A percentile compares a stretch with the other conserved stretches of the same genome.
Conservation (phyloP, 1,284 basidiomycete species). For the Moesziomyces sp. region DNA sequence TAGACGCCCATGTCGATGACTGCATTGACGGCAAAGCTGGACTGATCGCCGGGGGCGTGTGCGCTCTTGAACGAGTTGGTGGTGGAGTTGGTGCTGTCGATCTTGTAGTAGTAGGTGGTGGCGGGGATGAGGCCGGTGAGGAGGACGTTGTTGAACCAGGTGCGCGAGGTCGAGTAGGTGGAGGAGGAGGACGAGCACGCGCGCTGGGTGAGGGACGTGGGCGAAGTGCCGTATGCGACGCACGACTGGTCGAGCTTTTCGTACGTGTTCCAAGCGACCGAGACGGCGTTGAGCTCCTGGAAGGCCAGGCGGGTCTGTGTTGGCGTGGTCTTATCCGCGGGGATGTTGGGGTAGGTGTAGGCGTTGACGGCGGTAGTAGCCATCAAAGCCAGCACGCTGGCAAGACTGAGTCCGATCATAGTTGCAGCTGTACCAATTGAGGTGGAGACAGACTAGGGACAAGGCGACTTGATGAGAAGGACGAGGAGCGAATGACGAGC, state of each 20-base stretch:
- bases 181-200: slow-evolving; percentile 37
- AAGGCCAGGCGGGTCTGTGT: slow-evolving; percentile 45
- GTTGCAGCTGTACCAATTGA: not conserved
- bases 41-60: slow-evolving; percentile 19
- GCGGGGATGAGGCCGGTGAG: slow-evolving; percentile 32
- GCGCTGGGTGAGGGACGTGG: slow-evolving; percentile 7
- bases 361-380: slow-evolving; percentile 3
- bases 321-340: slow-evolving; percentile 51
- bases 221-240: slow-evolving; percentile 39
- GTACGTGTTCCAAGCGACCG: slow-evolving; percentile 57
- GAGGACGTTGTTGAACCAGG: slow-evolving; percentile 50
- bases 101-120: slow-evolving; percentile 57
- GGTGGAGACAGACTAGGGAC: too few species aligned
- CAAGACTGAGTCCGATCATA: slow-evolving; percentile 19
- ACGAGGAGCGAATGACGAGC: too few species aligned
- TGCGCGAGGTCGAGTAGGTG: slow-evolving; percentile 55
- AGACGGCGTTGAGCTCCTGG: slow-evolving; percentile 37
- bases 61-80: slow-evolving; percentile 37
- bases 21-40: slow-evolving; percentile 59
- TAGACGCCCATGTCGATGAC: slow-evolving; percentile 68
- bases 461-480: too few species aligned
- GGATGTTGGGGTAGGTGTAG: slow-evolving; percentile 32
- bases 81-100: slow-evolving; percentile 42
- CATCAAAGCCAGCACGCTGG: slow-evolving; percentile 16
- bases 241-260: slow-evolving; percentile 30